Evolutionary conservation across 1,139 yeast species (phyloP).

Genomic region (Nakaseomyces nivariensis): DNA sequence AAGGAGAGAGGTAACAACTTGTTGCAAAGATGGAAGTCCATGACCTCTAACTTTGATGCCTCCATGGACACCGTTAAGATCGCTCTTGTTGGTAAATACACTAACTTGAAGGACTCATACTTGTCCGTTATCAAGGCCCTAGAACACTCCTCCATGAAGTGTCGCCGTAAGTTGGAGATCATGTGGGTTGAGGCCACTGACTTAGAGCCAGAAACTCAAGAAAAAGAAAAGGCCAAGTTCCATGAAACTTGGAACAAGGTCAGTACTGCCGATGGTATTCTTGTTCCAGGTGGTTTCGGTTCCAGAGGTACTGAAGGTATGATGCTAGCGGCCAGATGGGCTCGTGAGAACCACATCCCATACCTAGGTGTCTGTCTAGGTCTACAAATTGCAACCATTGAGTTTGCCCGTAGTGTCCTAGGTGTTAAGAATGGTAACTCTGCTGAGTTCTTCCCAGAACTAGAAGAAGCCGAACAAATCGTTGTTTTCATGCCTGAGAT

Average conservation of each 20-base stretch:
- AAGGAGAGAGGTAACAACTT: conserved; percentile 54
- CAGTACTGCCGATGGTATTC: conserved; percentile 91
- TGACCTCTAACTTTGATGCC: conserved; percentile 70
- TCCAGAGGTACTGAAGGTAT: conserved; percentile 96
- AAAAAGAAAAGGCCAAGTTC: conserved; percentile 57
- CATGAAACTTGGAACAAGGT: conserved; percentile 94
- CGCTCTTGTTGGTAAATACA: conserved; percentile 95
- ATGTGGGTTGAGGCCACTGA: conserved; percentile 95
- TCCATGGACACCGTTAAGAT: conserved; percentile 82
- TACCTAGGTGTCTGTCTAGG: conserved; percentile 97
- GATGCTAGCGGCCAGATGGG: conserved; percentile 95
- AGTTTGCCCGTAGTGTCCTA: conserved; percentile 74
- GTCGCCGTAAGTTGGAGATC: conserved; percentile 73
- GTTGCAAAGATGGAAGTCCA: conserved; percentile 66
- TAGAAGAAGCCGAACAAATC: conserved; percentile 55
- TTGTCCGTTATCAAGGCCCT: conserved; percentile 89
- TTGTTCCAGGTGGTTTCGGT: conserved; percentile 99
- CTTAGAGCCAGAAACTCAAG: conserved; percentile 65
- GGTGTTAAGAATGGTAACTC: conserved; percentile 67
- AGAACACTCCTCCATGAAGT: conserved; percentile 90
- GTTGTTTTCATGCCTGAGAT: conserved; percentile 98
- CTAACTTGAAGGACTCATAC: conserved; percentile 89
- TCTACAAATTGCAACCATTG: conserved; percentile 93
- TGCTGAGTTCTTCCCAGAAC: conserved; percentile 63
- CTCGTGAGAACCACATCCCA: conserved; percentile 89